Evolutionary conservation across 1,284 basidiomycete species (phyloP).

Genomic region (Melampsora larici-populina): DNA sequence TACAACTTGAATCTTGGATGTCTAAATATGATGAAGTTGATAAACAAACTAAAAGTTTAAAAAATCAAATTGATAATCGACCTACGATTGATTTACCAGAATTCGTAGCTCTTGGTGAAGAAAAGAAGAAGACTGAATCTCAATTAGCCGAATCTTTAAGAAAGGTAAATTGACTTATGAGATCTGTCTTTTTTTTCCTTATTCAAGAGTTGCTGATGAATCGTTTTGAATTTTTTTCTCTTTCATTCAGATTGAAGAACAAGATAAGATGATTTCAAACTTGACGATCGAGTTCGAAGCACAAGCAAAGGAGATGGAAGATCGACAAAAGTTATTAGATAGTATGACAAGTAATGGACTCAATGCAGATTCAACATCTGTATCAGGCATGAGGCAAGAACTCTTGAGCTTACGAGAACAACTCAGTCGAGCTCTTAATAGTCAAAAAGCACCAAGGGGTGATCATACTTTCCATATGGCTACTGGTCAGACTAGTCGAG

Average conservation of each 20-base stretch:
- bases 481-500: slow-evolving; percentile 57
- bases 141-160: slow-evolving; percentile 72
- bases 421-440: slow-evolving; percentile 83
- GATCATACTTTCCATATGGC: slow-evolving; percentile 63
- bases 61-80: slow-evolving; percentile 64
- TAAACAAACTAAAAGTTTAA: slow-evolving; percentile 68
- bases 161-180: slow-evolving; percentile 49
- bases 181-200: neutral
- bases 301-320: slow-evolving; percentile 73
- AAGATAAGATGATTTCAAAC: slow-evolving; percentile 76
- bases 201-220: neutral
- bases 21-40: slow-evolving; percentile 87
- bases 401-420: slow-evolving; percentile 88
- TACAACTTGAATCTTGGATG: slow-evolving; percentile 78
- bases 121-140: slow-evolving; percentile 78
- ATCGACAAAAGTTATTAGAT: slow-evolving; percentile 66
- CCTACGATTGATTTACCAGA: slow-evolving; percentile 71
- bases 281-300: slow-evolving; percentile 72
- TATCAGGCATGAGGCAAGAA: slow-evolving; percentile 84
- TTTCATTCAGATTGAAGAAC: slow-evolving; percentile 63
- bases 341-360: slow-evolving; percentile 51
- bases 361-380: slow-evolving; percentile 58
- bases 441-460: slow-evolving; percentile 63
- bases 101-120: slow-evolving; percentile 71
- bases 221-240: neutral